Percentiles rank a stretch among this genome's conserved stretches.
Evolutionary conservation across 495 filamentous ascomycete species (phyloP).

Genomic region (Penicillium egyptiacum): DNA sequence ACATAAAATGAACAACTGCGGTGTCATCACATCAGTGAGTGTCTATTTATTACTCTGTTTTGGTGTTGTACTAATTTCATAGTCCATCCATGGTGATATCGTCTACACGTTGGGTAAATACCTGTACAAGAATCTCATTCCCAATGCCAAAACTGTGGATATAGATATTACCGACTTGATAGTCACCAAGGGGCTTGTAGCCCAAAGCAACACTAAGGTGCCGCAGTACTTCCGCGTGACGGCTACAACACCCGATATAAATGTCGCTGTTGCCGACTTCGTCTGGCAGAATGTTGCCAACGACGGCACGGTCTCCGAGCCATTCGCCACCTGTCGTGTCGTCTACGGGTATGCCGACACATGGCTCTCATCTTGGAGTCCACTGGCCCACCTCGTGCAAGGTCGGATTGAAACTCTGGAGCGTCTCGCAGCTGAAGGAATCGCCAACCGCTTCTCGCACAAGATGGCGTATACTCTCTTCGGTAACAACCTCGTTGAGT

Average conservation of each 20-base stretch:
- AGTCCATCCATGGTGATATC: constrained; percentile 36
- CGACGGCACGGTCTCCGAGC: too few species aligned
- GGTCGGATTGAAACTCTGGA: constrained; percentile 32
- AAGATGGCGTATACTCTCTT: constrained; percentile 39
- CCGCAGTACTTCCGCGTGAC: too few species aligned
- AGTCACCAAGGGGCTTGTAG: constrained; percentile 38
- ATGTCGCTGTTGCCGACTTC: too few species aligned
- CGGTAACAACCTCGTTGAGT: constrained; percentile 39
- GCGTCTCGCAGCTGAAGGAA: constrained; percentile 22
- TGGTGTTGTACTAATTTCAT: neutral
- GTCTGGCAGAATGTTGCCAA: constrained; percentile 6
- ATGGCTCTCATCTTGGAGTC: constrained; percentile 25
- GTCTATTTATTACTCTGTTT: neutral
- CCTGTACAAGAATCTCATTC: constrained; percentile 21
- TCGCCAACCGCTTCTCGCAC: constrained; percentile 25
- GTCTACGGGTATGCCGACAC: too few species aligned
- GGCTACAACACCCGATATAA: too few species aligned
- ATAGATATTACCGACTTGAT: constrained; percentile 34
- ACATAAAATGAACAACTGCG: constrained; percentile 42
- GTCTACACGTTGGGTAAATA: constrained; percentile 30
- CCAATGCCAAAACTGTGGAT: constrained; percentile 3
- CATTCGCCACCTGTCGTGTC: constrained; percentile 9
- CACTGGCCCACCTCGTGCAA: constrained; percentile 29
- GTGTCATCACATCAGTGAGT: constrained; percentile 40
- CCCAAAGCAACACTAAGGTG: constrained; percentile 14